Evolutionary conservation across 2,329 filamentous ascomycete species (phyloP), one percentile per base, ranked within the genome.

Genomic region (Trichophyton equinum): DNA sequence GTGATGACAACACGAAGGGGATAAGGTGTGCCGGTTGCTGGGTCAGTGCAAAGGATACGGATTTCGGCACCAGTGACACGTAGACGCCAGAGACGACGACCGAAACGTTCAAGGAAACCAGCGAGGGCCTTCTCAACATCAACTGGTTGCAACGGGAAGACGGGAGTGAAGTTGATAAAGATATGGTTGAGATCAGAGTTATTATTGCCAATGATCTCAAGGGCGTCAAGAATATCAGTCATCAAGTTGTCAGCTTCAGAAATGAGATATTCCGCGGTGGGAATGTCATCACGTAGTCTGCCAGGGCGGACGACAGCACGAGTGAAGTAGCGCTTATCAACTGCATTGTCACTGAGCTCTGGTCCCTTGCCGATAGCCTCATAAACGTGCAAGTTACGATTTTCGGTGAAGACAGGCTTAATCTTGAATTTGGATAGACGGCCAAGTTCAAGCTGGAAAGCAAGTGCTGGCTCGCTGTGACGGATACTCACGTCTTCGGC

Each of bases 171-270:
- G 83, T 99, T 97, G 82, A 99, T 94, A 81, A 99, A 99, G 82
- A 99, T 94, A 79, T 99, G 94, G 81, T 99, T 99, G 72, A 99
- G 82, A 81, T 99, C 94, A 58, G 94, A 96, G 79, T 95, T 95
- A 80, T 96, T 97, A 82, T 96, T 96, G 72, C 94, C 94, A 71
- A 96, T 95, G 69, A 99, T 96, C 81, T 99, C 94, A 62, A 99
- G 81, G 51, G 94, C 94, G 72, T 99, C 94, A 59, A 97, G 85
- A 70, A 99, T 97, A 72, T 99, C 94, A 73, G 90, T 97, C 83
- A 99, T 91, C 68, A 97, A 82, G 65, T 94, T 87, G 71, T 99
- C 92, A 44, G 92, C 91, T 79, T 99, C 94, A 0, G 91, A 96
- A 68, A 96, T 95, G 73, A 99, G 84, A 77, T 99, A 99, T 76